Evolutionary conservation across 441 rosid genomes (phyloP), one percentile per base, ranked within the genome.

Genomic region (Gossypium davidsonii): DNA sequence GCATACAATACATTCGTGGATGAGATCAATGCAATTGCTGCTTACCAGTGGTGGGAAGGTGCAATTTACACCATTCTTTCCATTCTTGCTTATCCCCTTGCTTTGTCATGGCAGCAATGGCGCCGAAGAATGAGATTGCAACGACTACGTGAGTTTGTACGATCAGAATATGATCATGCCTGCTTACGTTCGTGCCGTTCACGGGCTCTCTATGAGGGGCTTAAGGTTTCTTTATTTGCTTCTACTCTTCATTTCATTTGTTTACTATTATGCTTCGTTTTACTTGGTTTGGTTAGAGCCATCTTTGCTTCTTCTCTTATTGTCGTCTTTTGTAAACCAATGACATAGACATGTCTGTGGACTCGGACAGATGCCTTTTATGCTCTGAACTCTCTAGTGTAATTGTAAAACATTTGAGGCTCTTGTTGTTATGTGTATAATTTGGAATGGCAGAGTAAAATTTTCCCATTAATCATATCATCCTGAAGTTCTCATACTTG

Each of bases 21-120:
- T 79, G 99, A 94, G 84, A 90, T 96, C 71, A 96, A 94, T 92
- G 89, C 95, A 63, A 81, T 94, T 81, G 94, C 97, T 79, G 86
- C 98, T 75, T 96, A 96, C 83, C 98, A 92, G 63, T 96, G 99
- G 99, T 96, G 99, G 99, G 99, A 96, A 82, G 99, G 99, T 80
- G 93, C 99, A 65, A 77, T 90, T 52, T 79, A 88, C 83, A 90
- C 88, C 84, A 92, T 96, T 83, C 93, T 96, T 72, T 91, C 87
- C 71, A 76, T 91, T 76, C 82, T 90, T 79, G 90, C 85, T 12
- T 92, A 90, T 86, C 99, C 98, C 18, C 85, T 94, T 78, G 98
- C 98, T 55, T 94, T 98, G 97, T 96, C 99, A 74, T 96, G 99
- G 99, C 98, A 94, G 83, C 99, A 96, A 73, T 94, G 98, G 96